Base-by-base conservation (phyloP, 139 green algal species). In the Mychonastes homosphaera region DNA sequence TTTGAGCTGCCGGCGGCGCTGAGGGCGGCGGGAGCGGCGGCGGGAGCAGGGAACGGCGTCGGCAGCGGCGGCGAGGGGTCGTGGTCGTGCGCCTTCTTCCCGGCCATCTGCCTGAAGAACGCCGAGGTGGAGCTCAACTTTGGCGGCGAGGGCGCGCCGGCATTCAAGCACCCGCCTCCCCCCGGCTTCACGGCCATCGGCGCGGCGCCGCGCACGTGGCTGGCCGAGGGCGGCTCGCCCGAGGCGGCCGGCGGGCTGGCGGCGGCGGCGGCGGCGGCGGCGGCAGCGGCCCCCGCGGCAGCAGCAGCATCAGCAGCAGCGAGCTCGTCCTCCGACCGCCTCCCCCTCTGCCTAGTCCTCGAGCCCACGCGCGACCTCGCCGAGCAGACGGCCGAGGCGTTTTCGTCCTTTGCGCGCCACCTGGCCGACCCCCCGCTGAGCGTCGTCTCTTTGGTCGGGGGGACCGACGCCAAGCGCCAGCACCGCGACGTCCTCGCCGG, bases 361-460 rank as follows among this genome's bases (percentile, higher is more conserved):
- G 84, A 92, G 68, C 86, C 68, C 23, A 64, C 70, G 2, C 58
- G 77, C 8, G 86, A 94, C 53, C 75, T 94, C 34, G 84, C 86
- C 2, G 80, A 94, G 69, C 86, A 94, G 61, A 88, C 80, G n/a
- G 60, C 79, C 48, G 66, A 79, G 30, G 74, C 63, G 32, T 61
- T 91, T 29, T 26, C 18, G 16, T 26, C 54, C 7, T 86, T 87
- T 26, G 38, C 26, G 13, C 75, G 69, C 53, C 56, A 84, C 66
- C 67, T 94, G 28, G 18, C 18, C 2, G 33, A 64, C 15, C 79
- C 80, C 1, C 21, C 24, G 1, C 34, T 94, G 24, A 19, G 57
- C 3, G 63, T 38, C 3, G 76, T 59, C 46, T 69, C 90, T 64
- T 53, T 88, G 1, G 73, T 90, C 53, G 84, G 84, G 13, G 85